Conservation (phyloP, 2,329 filamentous ascomycete species). For the Penicillium sp. region DNA sequence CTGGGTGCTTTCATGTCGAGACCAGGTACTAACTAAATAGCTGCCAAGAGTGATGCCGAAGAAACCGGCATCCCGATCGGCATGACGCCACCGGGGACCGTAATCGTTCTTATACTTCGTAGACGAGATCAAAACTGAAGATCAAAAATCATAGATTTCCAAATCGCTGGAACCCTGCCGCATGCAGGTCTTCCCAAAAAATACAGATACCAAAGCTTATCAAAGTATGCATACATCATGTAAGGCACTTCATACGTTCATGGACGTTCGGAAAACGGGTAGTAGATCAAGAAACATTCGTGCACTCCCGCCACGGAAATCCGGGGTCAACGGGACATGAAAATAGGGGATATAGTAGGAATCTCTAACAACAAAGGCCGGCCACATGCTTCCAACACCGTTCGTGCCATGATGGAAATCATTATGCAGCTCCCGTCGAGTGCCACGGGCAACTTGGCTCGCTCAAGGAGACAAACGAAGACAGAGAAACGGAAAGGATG, state of each 20-base stretch:
- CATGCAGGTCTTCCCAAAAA: slow-evolving; percentile 11
- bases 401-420: slow-evolving; percentile 18
- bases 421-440: slow-evolving; percentile 16
- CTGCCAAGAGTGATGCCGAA: slow-evolving; percentile 12
- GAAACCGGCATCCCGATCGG: slow-evolving; percentile 17
- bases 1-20: not conserved
- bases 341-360: not conserved
- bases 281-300: slow-evolving; percentile 20
- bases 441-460: not conserved
- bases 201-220: slow-evolving; percentile 19
- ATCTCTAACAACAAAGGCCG: not conserved
- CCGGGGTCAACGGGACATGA: slow-evolving; percentile 16
- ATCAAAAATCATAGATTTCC: slow-evolving; percentile 3
- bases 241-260: slow-evolving; percentile 33
- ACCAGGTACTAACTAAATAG: not conserved
- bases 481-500: slow-evolving; percentile 11
- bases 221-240: slow-evolving; percentile 39
- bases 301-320: slow-evolving; percentile 18
- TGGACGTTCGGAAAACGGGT: slow-evolving; percentile 24
- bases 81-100: not conserved
- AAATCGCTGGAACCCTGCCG: slow-evolving; percentile 8
- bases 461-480: slow-evolving; percentile 8
- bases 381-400: slow-evolving; percentile 10
- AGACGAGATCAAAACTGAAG: not conserved
- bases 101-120: not conserved